These are phyloP conservation scores for Colletotrichum sp. DNA, from an alignment of 2,329 filamentous ascomycete species.

Conservation along the genomic window DNA sequence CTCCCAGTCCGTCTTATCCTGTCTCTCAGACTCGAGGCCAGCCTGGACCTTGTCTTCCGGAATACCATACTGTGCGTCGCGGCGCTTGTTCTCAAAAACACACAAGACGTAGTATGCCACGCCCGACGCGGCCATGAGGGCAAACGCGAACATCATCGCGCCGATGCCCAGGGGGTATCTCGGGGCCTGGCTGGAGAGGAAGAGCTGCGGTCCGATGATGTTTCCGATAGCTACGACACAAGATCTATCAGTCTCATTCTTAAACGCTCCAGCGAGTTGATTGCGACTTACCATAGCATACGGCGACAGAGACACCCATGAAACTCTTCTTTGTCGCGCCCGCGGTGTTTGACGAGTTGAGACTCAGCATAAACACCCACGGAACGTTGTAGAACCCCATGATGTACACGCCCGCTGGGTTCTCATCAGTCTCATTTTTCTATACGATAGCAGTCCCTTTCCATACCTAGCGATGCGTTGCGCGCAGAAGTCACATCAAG, in stretches of 20 bases:
- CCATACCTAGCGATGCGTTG: conserved; percentile 26
- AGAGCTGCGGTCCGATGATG: conserved; percentile 34
- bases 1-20: conserved; percentile 17
- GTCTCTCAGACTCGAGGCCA: conserved; percentile 16
- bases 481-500: conserved; percentile 22
- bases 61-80: conserved; percentile 7
- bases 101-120: conserved; percentile 26
- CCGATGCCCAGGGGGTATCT: conserved; percentile 31
- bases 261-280: background rate
- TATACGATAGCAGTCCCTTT: background rate
- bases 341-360: conserved; percentile 32
- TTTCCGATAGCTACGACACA: conserved; percentile 28
- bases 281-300: conserved; percentile 25
- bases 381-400: conserved; percentile 38
- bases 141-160: conserved; percentile 31
- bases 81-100: conserved; percentile 27
- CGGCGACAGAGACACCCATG: conserved; percentile 30
- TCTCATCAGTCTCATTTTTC: background rate
- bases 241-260: background rate
- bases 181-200: conserved; percentile 28
- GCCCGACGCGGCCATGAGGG: conserved; percentile 25
- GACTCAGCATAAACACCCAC: conserved; percentile 31
- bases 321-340: conserved; percentile 36
- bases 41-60: conserved; percentile 2
- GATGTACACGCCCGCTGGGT: conserved; percentile 27